Percentiles rank a stretch among this genome's conserved stretches.
phyloP scores from a whole-genome alignment of 169 alveolate genomes.

The Plasmodium ovale region DNA sequence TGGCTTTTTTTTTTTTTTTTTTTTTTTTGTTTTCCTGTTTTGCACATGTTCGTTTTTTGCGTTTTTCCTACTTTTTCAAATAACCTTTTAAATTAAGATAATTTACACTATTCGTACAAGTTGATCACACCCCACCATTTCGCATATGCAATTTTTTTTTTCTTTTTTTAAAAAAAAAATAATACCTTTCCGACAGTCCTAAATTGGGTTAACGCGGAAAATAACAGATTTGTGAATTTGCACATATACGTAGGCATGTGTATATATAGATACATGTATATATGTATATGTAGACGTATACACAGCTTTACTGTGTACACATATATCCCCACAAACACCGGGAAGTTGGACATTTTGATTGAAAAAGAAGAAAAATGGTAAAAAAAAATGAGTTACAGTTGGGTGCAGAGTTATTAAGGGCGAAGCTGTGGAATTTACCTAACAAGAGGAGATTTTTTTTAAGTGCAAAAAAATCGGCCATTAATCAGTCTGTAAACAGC shows the following conservation, averaged over 20 bases:
- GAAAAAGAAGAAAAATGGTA: constrained; percentile 6
- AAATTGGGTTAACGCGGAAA: too few species aligned
- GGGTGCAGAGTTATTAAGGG: neutral
- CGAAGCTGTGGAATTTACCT: constrained; percentile 11
- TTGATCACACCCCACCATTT: too few species aligned
- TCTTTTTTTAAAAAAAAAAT: too few species aligned
- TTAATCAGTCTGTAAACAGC: neutral
- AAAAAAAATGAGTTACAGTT: constrained; percentile 9
- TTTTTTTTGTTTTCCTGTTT: neutral
- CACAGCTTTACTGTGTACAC: neutral
- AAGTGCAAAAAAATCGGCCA: neutral
- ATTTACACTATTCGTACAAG: too few species aligned
- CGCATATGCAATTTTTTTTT: too few species aligned
- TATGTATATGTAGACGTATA: neutral
- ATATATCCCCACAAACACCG: too few species aligned
- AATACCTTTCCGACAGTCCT: too few species aligned
- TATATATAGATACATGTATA: neutral
- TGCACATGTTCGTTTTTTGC: too few species aligned
- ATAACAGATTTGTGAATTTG: neutral
- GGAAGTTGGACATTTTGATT: neutral
- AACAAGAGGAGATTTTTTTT: neutral
- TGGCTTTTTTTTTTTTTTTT: neutral
- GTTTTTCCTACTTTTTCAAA: too few species aligned
- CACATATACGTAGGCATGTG: neutral
- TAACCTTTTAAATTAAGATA: too few species aligned